Percentiles rank a stretch among this genome's conserved stretches.
Conservation (phyloP, 768 basidiomycete genomes). For the Sutorius australiensis region DNA sequence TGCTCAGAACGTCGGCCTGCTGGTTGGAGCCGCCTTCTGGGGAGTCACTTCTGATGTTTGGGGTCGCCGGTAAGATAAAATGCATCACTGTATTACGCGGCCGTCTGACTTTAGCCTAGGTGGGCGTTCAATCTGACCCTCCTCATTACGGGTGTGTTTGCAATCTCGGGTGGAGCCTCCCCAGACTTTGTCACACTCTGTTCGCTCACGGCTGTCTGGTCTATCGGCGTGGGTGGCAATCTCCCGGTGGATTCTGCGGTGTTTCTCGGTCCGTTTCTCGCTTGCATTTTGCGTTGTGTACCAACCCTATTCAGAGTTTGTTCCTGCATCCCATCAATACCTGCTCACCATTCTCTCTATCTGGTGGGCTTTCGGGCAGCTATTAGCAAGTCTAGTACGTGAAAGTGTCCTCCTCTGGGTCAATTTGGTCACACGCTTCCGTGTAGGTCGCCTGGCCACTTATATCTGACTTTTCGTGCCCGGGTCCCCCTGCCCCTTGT, state of each 20-base stretch:
- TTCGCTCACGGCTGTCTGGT: conserved; percentile 52
- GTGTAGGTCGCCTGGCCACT: conserved; percentile 67
- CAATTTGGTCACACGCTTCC: neutral
- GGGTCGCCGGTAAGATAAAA: conserved; percentile 51
- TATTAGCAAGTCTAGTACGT: conserved; percentile 51
- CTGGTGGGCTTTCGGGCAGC: conserved; percentile 79
- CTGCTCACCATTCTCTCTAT: conserved; percentile 70
- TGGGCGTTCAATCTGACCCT: conserved; percentile 71
- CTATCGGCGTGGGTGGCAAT: conserved; percentile 71
- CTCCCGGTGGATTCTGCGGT: conserved; percentile 73
- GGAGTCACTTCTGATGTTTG: conserved; percentile 66
- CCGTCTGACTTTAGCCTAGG: conserved; percentile 30
- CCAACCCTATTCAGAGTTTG: conserved; percentile 46
- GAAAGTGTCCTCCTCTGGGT: neutral
- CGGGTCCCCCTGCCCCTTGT: conserved; percentile 37
- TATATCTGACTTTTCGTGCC: conserved; percentile 65
- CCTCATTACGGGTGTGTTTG: conserved; percentile 63
- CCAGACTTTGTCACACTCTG: conserved; percentile 50
- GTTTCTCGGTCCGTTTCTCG: conserved; percentile 54
- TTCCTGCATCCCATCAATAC: conserved; percentile 71
- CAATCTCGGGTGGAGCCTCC: conserved; percentile 57
- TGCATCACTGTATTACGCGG: neutral
- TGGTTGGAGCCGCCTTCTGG: conserved; percentile 69
- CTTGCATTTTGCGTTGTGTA: neutral
- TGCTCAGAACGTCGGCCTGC: conserved; percentile 66